Conservation (phyloP, 257 asterid genomes). For the Nicotiana attenuata region DNA sequence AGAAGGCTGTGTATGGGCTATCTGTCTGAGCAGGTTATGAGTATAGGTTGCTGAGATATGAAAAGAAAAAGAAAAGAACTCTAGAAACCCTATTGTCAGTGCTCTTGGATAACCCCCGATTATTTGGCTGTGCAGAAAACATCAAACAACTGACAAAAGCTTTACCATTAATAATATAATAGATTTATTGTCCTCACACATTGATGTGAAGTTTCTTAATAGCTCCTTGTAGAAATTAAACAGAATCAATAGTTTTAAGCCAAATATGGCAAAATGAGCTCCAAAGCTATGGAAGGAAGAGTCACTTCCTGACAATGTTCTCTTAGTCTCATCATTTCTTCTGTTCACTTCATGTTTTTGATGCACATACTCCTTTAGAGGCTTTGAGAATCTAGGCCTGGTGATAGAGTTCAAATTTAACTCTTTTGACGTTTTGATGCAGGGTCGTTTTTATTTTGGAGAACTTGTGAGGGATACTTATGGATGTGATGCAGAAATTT, state of each 20-base stretch:
- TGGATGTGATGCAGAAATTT: conserved; percentile 81
- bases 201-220: background rate
- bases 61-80: background rate
- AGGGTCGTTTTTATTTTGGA: conserved; percentile 99
- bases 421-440: conserved; percentile 7
- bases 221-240: background rate
- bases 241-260: background rate
- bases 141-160: background rate
- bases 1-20: background rate
- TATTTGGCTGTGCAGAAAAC: background rate
- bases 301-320: background rate
- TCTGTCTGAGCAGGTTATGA: background rate
- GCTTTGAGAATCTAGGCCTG: background rate
- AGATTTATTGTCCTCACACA: background rate
- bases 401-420: background rate
- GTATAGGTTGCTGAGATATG: background rate
- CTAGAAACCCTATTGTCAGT: background rate
- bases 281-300: background rate
- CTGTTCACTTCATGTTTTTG: background rate
- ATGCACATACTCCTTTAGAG: background rate
- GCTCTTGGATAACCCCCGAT: background rate
- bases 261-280: background rate
- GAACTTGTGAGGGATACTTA: conserved; percentile 50
- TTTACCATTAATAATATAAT: background rate
- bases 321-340: background rate